A percentile compares a stretch with the other conserved stretches of the same genome.
phyloP scores from a whole-genome alignment of 768 basidiomycete genomes.

The Boletus rubroflammeus region DNA sequence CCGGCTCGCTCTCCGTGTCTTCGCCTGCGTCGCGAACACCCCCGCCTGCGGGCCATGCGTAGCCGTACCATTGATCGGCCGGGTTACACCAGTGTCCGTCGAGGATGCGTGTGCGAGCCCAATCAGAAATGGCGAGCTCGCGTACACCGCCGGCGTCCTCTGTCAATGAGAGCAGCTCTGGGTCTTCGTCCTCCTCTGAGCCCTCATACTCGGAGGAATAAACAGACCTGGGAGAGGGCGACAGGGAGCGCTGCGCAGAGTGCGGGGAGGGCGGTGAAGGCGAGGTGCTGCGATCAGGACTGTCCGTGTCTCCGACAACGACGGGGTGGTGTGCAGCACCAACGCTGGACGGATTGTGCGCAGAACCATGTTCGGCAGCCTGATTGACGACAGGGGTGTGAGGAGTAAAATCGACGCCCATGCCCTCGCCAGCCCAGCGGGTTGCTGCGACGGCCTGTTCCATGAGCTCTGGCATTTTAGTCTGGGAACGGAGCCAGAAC shows the following conservation, averaged over 20 bases:
- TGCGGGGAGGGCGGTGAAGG: constrained; percentile 25
- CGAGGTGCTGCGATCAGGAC: constrained; percentile 25
- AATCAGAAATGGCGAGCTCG: constrained; percentile 63
- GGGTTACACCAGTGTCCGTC: constrained; percentile 78
- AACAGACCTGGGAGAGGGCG: constrained; percentile 28
- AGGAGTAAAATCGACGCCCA: constrained; percentile 29
- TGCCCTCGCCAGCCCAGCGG: constrained; percentile 39
- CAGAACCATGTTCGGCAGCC: constrained; percentile 3
- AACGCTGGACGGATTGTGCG: constrained; percentile 9
- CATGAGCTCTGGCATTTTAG: constrained; percentile 64
- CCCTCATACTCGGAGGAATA: constrained; percentile 35
- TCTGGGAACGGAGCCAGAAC: constrained; percentile 62
- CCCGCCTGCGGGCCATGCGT: constrained; percentile 38
- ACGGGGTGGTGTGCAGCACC: constrained; percentile 1
- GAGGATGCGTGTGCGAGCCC: constrained; percentile 66
- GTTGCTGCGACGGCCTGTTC: constrained; percentile 64
- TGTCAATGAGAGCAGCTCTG: constrained; percentile 40
- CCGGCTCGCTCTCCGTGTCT: constrained; percentile 29
- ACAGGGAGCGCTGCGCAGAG: constrained; percentile 28
- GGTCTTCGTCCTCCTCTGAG: constrained; percentile 43
- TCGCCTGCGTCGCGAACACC: constrained; percentile 28
- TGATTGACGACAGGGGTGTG: constrained; percentile 15
- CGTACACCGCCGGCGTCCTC: constrained; percentile 46
- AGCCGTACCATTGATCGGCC: constrained; percentile 62
- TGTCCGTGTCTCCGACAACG: constrained; percentile 8